These are phyloP conservation scores for Synchytrium microbalum DNA, from an alignment of 371 early-diverging fungal genomes.

Conservation along the genomic window DNA sequence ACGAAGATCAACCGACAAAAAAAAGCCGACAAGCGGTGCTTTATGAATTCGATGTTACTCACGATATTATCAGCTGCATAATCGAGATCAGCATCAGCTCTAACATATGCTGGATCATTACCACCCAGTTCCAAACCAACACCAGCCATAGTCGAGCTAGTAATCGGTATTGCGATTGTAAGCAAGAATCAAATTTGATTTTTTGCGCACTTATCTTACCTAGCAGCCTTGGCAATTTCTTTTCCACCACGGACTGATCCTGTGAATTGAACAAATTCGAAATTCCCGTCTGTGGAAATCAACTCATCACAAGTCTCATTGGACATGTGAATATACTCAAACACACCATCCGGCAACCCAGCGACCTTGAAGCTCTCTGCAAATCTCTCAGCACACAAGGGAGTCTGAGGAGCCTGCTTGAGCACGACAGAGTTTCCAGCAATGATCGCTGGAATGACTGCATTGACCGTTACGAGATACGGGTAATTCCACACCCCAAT, in stretches of 20 bases:
- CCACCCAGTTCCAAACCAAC: slow-evolving; percentile 80
- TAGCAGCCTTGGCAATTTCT: slow-evolving; percentile 53
- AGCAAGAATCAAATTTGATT: background rate
- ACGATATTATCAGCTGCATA: slow-evolving; percentile 62
- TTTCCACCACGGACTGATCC: slow-evolving; percentile 73
- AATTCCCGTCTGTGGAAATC: slow-evolving; percentile 60
- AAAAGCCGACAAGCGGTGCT: too few relatives aligned
- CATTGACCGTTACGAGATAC: slow-evolving; percentile 57
- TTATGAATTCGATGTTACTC: too few relatives aligned
- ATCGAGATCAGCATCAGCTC: slow-evolving; percentile 62
- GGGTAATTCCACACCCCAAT: slow-evolving; percentile 73
- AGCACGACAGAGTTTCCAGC: slow-evolving; percentile 63
- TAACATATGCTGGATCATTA: slow-evolving; percentile 79
- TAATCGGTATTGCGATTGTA: background rate
- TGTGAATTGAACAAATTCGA: slow-evolving; percentile 71
- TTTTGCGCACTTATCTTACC: slow-evolving; percentile 43
- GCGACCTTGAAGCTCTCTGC: slow-evolving; percentile 55
- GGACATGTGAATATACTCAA: too few relatives aligned
- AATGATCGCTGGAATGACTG: slow-evolving; percentile 66
- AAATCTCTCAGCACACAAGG: slow-evolving; percentile 66
- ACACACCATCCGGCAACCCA: too few relatives aligned
- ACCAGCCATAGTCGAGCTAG: too few relatives aligned
- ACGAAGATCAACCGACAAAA: too few relatives aligned
- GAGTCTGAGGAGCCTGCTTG: slow-evolving; percentile 79
- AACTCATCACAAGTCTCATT: too few relatives aligned